Base-by-base conservation (phyloP, 768 basidiomycete genomes). In the Trametes coccinea region DNA sequence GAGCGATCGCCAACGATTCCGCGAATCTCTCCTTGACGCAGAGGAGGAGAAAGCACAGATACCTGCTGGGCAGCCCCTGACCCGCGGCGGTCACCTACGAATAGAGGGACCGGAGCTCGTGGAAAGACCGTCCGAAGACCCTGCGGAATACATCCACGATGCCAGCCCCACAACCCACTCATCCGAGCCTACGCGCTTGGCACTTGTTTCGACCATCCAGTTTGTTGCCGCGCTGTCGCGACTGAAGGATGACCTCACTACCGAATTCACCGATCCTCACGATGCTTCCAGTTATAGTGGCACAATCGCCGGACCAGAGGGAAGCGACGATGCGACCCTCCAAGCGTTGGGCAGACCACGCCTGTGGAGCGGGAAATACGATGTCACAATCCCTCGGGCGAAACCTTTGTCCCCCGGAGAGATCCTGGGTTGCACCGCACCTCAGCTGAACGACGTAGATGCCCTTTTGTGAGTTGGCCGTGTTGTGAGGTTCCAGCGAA, bases 371-470 rank as follows among this genome's bases (percentile, higher is more conserved):
- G 88, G 89, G 45, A 83, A 74, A 70, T 95, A 95, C 70, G 86
- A 92, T 5, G 78, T 84, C 3, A 82, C 79, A 2, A 90, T 97
- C 64, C 95, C 95, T 3, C 84, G 89, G 53, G 88, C 90, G 10
- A 94, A 93, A 70, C 97, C 97, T 43, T 80, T 99, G 7, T 95
- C 92, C 14, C 97, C 97, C 0, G 97, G 97, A 22, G 97, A 98
- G 76, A 94, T 99, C 47, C 76, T 99, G 8, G 97, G 97, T 16
- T 99, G 97, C 72, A 99, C 97, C 0, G 95, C 97, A 16, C 97
- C 97, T 3, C 80, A 80, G 41, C 79, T 98, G 30, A 73, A 74
- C 40, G 84, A 85, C 44, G 88, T 93, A 8, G 97, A 99, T 68
- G 96, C 95, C 0, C 73, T 98, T n/a, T 78, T 99, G 94, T 96